These are phyloP conservation scores for Ascocoryne sarcoides DNA, from an alignment of 2,329 filamentous ascomycete genomes.

Conservation along the genomic window DNA sequence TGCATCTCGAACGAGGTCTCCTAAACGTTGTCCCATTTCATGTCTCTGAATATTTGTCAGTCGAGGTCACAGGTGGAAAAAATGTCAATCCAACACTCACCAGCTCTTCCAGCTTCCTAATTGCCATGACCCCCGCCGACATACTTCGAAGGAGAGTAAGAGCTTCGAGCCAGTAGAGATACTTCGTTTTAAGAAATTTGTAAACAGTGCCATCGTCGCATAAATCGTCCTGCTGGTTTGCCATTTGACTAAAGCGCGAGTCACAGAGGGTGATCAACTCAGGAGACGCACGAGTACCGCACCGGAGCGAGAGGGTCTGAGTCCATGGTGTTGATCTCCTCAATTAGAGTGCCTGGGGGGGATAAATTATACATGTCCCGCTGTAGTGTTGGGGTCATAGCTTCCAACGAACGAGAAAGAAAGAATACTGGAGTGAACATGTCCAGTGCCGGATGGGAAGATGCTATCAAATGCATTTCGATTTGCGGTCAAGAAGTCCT, in stretches of 20 bases:
- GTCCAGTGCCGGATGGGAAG: conserved; percentile 23
- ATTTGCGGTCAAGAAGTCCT: conserved; percentile 26
- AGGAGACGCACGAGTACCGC: conserved; percentile 27
- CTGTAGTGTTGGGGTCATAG: conserved; percentile 24
- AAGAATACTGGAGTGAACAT: conserved; percentile 29
- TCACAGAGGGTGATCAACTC: conserved; percentile 30
- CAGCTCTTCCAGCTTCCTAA: conserved; percentile 16
- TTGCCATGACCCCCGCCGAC: conserved; percentile 12
- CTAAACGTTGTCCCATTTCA: conserved; percentile 1
- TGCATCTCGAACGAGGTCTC: conserved; percentile 8
- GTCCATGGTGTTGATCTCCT: conserved; percentile 17
- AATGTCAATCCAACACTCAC: not conserved
- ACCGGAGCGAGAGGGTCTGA: conserved; percentile 23
- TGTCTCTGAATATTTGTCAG: not conserved
- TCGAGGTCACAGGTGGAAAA: not conserved
- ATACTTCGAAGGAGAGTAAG: conserved; percentile 20
- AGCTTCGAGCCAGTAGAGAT: conserved; percentile 11
- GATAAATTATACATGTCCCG: conserved; percentile 31
- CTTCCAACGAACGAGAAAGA: conserved; percentile 28
- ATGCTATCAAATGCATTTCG: conserved; percentile 21
- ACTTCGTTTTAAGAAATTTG: conserved; percentile 7
- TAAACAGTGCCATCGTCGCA: conserved; percentile 5
- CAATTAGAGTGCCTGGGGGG: conserved; percentile 17
- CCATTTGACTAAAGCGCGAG: conserved; percentile 25
- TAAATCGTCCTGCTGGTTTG: conserved; percentile 5